Percentiles rank a stretch among this genome's conserved stretches.
Conservation (phyloP, 805 yeast genomes). For the Pichia insulana region DNA sequence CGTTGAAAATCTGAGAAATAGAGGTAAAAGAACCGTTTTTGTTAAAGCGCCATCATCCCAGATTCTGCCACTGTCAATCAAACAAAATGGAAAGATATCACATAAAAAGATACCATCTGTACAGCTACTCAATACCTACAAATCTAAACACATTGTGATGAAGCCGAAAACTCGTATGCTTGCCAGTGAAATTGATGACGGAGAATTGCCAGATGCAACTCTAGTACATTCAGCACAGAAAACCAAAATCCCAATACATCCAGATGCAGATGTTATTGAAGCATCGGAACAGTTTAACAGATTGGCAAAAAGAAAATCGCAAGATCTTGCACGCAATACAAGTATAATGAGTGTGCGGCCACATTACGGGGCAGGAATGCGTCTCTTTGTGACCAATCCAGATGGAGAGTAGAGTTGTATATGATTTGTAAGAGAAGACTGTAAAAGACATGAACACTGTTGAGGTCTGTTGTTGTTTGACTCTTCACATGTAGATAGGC, state of each 20-base stretch:
- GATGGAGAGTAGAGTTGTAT: too few relatives aligned
- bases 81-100: conserved; percentile 31
- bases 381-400: conserved; percentile 50
- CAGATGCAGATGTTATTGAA: conserved; percentile 26
- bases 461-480: too few relatives aligned
- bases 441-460: too few relatives aligned
- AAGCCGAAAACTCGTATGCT: conserved; percentile 59
- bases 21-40: conserved; percentile 2
- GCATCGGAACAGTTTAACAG: conserved; percentile 25
- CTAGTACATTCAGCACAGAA: conserved; percentile 21
- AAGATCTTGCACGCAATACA: conserved; percentile 25
- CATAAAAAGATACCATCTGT: conserved; percentile 24
- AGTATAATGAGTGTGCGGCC: conserved; percentile 23
- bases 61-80: conserved; percentile 40
- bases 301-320: conserved; percentile 11
- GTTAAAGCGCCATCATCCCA: conserved; percentile 27
- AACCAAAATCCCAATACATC: conserved; percentile 25
- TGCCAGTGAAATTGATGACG: conserved; percentile 70
- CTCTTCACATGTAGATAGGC: too few relatives aligned
- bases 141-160: conserved; percentile 48
- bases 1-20: conserved; percentile 25
- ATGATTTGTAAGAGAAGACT: too few relatives aligned
- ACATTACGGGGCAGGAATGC: conserved; percentile 10
- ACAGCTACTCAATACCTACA: conserved; percentile 19
- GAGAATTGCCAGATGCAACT: conserved; percentile 34